A percentile compares a stretch with the other conserved stretches of the same genome.
These are phyloP conservation scores for Pinus albicaulis DNA, from an alignment of 75 land plant species.

Conservation along the genomic window DNA sequence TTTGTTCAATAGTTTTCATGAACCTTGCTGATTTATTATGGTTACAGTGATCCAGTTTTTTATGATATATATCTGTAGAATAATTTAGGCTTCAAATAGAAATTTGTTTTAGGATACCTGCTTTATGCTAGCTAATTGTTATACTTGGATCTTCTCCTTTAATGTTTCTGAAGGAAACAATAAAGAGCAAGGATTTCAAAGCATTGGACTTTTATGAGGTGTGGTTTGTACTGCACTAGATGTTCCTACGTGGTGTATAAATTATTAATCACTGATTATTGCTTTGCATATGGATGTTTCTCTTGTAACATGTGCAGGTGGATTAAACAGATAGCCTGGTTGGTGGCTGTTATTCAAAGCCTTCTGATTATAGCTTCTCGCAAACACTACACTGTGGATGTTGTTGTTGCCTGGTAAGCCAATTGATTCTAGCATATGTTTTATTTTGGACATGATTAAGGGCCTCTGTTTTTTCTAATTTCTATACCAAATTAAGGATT, in stretches of 20 bases:
- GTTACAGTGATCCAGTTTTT: neutral
- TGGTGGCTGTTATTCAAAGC: slow-evolving; percentile 60
- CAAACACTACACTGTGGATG: slow-evolving; percentile 95
- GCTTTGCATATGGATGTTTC: neutral
- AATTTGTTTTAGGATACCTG: no score
- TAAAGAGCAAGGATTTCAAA: no score
- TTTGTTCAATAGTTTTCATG: neutral
- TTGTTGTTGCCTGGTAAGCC: slow-evolving; percentile 91
- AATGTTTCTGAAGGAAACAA: no score
- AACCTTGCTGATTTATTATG: neutral
- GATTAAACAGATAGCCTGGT: slow-evolving; percentile 81
- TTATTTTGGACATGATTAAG: neutral
- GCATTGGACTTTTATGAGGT: no score
- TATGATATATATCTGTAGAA: neutral
- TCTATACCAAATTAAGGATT: slow-evolving; percentile 8
- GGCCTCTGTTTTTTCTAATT: neutral
- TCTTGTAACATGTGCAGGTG: slow-evolving; percentile 40
- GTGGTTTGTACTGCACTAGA: no score
- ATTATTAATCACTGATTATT: neutral
- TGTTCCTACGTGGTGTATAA: neutral
- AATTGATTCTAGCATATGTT: neutral
- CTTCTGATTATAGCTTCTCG: slow-evolving; percentile 88
- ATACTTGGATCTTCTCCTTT: no score
- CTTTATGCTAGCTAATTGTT: no score
- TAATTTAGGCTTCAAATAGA: no score